Percentiles rank a stretch among this genome's conserved stretches.
Conservation (phyloP, 1,284 basidiomycete genomes). For the Malassezia vespertilionis region DNA sequence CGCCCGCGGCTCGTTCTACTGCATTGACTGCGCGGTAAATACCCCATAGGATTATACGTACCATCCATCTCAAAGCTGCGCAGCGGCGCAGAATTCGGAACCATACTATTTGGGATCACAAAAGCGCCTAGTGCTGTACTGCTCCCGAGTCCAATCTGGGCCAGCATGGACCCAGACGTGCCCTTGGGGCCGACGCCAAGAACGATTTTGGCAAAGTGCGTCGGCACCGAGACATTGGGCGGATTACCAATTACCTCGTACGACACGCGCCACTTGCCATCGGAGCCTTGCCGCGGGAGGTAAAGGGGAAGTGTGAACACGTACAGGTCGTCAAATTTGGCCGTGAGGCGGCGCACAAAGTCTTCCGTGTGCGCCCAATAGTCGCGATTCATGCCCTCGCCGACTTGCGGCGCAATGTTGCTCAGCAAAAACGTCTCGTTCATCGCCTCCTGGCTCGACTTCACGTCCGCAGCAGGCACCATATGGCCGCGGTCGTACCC, state of each 20-base stretch:
- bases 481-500: conserved; percentile 89
- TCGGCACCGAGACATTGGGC: conserved; percentile 81
- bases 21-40: conserved; percentile 58
- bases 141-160: conserved; percentile 17
- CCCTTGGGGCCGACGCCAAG: conserved; percentile 55
- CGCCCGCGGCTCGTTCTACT: conserved; percentile 80
- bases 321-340: conserved; percentile 79
- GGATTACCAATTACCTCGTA: conserved; percentile 78
- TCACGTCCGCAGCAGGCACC: conserved; percentile 92
- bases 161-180: background rate
- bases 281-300: conserved; percentile 67
- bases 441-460: conserved; percentile 82
- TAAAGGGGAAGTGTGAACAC: conserved; percentile 97
- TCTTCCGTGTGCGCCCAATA: conserved; percentile 64
- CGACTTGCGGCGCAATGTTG: conserved; percentile 97
- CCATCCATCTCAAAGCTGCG: conserved; percentile 35
- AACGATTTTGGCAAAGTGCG: conserved; percentile 95
- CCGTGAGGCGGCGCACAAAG: conserved; percentile 81
- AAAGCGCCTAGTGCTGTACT: conserved; percentile 34
- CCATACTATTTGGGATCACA: conserved; percentile 44
- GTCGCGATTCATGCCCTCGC: conserved; percentile 91
- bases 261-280: conserved; percentile 89
- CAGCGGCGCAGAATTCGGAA: conserved; percentile 39
- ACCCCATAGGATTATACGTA: conserved; percentile 4
- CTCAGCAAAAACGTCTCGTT: conserved; percentile 87